Base-by-base conservation (phyloP, 2,329 filamentous ascomycete genomes). In the Gaeumannomyces sp. region DNA sequence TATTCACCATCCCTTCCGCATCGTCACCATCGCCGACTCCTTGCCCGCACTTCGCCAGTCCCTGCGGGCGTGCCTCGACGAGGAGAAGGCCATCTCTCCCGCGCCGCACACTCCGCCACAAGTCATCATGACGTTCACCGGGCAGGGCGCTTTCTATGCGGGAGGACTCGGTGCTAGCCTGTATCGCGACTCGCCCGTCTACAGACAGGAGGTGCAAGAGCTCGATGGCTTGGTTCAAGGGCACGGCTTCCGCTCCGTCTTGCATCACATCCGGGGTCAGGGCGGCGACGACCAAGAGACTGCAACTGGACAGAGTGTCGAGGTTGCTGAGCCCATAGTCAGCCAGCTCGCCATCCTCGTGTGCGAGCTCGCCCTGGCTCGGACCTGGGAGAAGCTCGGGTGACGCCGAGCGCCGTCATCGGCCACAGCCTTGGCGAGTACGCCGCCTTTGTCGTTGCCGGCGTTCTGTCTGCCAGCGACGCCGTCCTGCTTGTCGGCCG, bases 391-490 rank as follows among this genome's bases (percentile, higher is more conserved):
- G 3, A 73, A 70, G 45, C 69, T 77, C 1, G 79, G 80, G 67
- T 83, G 19, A 68, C 67, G 8, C 80, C 81, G 10, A 74, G 78
- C 50, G 79, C 74, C 1, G 79, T 82, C 4, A 68, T 83, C 4
- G 81, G 81, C 5, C 80, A 82, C 66, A 88, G 85, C 68, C 76
- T 89, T 25, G 85, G 85, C 60, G 85, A 88, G 71, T 88, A 87
- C 71, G 85, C 85, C 29, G 86, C 86, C 29, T 78, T 89, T 0
- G 77, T 85, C 64, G 80, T 84, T 14, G 84, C 86, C 59, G 87
- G 85, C 29, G 85, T 89, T n/a, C 76, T 89, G 22, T 86, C 85
- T 0, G 82, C 81, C 22, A 78, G 78, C 45, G 87, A 89, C 69
- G 82, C 84, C 67, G 77, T 92, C 13, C 85, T 83, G 59, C 77